Percentiles rank a stretch among this genome's conserved stretches.
phyloP scores from a whole-genome alignment of 179 eudicot species.

The Beta macrorhiza region DNA sequence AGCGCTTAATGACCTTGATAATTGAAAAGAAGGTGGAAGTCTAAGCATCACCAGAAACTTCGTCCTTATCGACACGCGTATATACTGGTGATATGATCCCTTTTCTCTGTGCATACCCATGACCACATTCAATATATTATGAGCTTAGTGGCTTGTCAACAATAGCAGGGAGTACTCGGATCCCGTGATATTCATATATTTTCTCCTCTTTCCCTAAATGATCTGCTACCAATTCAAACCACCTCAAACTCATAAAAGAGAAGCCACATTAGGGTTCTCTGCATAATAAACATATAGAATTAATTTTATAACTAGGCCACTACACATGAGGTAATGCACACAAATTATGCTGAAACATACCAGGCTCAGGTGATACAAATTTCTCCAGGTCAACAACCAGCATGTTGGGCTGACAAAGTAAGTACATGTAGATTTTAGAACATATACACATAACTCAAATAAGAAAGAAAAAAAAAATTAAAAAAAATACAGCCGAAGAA shows the following conservation, averaged over 20 bases:
- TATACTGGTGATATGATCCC: background rate
- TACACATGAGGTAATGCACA: background rate
- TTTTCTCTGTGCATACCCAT: background rate
- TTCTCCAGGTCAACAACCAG: conserved; percentile 88
- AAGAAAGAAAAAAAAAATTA: background rate
- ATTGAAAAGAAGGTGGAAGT: background rate
- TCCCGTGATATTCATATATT: background rate
- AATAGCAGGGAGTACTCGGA: background rate
- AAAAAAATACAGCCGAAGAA: background rate
- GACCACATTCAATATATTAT: background rate
- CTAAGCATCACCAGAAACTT: background rate
- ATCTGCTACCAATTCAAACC: background rate
- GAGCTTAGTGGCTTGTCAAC: background rate
- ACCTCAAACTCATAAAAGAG: background rate
- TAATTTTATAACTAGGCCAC: background rate
- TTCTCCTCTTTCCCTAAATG: background rate
- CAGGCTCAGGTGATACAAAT: conserved; percentile 72
- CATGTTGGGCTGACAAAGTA: conserved; percentile 88
- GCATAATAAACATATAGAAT: background rate
- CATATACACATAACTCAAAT: background rate
- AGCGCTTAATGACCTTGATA: background rate
- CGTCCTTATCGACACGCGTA: background rate
- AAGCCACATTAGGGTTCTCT: background rate
- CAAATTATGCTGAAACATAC: conserved; percentile 33
- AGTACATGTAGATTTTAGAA: background rate